Evolutionary conservation across 352 stramenopile genomes (phyloP).

Genomic region (Peronospora belbahrii): DNA sequence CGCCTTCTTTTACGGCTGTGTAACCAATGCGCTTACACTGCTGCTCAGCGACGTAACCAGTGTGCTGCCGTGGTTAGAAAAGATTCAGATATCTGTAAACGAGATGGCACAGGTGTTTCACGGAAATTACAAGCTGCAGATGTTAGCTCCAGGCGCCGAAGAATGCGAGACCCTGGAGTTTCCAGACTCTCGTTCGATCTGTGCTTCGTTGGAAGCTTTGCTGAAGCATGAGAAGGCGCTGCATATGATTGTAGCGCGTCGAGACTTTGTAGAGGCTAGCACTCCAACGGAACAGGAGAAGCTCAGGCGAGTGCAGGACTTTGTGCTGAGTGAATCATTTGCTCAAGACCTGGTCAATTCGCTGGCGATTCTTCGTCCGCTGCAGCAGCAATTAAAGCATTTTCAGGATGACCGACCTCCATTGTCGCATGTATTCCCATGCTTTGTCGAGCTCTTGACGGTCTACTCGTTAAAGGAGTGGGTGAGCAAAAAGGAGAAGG

Average conservation of each 20-base stretch:
- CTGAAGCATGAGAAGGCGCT: slow-evolving; percentile 46
- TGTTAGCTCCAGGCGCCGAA: slow-evolving; percentile 6
- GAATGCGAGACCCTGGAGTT: slow-evolving; percentile 17
- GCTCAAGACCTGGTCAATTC: slow-evolving; percentile 48
- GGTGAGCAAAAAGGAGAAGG: slow-evolving; percentile 70
- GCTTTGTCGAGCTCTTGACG: slow-evolving; percentile 39
- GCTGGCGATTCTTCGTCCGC: slow-evolving; percentile 42
- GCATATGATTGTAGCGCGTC: slow-evolving; percentile 42
- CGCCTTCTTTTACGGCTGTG: slow-evolving; percentile 60
- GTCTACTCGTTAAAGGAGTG: slow-evolving; percentile 49
- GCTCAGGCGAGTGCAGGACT: slow-evolving; percentile 50
- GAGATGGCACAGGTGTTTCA: slow-evolving; percentile 40
- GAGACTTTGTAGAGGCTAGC: slow-evolving; percentile 48
- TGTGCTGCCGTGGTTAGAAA: slow-evolving; percentile 45
- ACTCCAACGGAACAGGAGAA: slow-evolving; percentile 35
- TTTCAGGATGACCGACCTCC: slow-evolving; percentile 34
- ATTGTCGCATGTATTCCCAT: slow-evolving; percentile 50
- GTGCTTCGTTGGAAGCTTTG: slow-evolving; percentile 38
- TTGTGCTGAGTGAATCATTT: slow-evolving; percentile 57
- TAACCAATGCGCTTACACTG: slow-evolving; percentile 36
- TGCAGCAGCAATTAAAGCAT: slow-evolving; percentile 46
- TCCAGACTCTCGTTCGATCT: slow-evolving; percentile 23
- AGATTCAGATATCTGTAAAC: slow-evolving; percentile 27
- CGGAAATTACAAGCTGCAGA: slow-evolving; percentile 39
- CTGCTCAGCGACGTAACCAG: slow-evolving; percentile 44